A percentile compares a stretch with the other conserved stretches of the same genome.
Conservation (phyloP, 495 filamentous ascomycete species). For the Annulohypoxylon bovei region DNA sequence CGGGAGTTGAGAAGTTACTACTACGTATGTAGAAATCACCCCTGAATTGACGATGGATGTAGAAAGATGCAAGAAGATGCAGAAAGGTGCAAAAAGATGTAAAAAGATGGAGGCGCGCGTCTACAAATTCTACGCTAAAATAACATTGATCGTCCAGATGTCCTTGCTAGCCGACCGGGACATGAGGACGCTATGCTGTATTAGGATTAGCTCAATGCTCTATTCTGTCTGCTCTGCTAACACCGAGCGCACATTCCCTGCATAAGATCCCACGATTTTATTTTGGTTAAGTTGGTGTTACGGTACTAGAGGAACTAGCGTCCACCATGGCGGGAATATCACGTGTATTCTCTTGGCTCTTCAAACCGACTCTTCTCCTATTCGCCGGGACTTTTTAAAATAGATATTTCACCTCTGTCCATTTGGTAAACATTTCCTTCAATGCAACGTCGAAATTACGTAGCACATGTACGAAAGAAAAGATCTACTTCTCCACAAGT, state of each 20-base stretch:
- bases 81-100: neutral
- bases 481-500: neutral
- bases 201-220: neutral
- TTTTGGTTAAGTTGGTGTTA: slow-evolving; percentile 15
- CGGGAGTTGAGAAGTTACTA: neutral
- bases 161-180: slow-evolving; percentile 2
- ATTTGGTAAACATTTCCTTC: slow-evolving; percentile 16
- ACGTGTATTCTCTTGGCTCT: slow-evolving; percentile 35
- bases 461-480: slow-evolving; percentile 1
- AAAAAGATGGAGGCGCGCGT: slow-evolving; percentile 45
- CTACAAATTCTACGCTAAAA: slow-evolving; percentile 34
- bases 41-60: slow-evolving; percentile 21
- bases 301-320: neutral
- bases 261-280: slow-evolving; percentile 9
- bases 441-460: slow-evolving; percentile 13
- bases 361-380: slow-evolving; percentile 17
- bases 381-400: slow-evolving; percentile 23
- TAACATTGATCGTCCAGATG: slow-evolving; percentile 21
- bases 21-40: slow-evolving; percentile 5
- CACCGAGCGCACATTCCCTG: slow-evolving; percentile 1
- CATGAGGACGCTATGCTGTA: neutral
- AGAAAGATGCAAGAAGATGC: neutral
- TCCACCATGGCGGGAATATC: slow-evolving; percentile 35
- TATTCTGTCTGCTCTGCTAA: neutral
- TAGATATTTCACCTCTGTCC: slow-evolving; percentile 20